Evolutionary conservation across 1,284 basidiomycete genomes (phyloP), one percentile per base, ranked within the genome.

Genomic region (Serendipita sp.): DNA sequence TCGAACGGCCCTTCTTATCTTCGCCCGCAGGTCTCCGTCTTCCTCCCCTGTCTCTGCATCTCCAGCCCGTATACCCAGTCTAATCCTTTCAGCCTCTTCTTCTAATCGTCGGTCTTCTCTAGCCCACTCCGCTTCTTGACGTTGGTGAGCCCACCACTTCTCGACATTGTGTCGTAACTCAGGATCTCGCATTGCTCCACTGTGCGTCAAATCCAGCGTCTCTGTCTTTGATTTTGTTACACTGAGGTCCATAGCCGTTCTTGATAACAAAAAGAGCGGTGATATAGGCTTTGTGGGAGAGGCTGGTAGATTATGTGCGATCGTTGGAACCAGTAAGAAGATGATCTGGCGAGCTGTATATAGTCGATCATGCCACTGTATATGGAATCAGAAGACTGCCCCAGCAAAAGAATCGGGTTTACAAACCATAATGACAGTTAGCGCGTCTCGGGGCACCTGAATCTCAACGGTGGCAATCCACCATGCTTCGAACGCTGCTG

Each of bases 291-390:
- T 58, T 13, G 26, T 8, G 10, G 22, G 13, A 6, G 65, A 35
- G 29, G 47, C 43, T 1, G 76, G 79, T 6, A 81, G 68, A 61
- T 76, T 66, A 69, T 78, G 77, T n/a, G 83, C 67, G 60, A 78
- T 60, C 30, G 81, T 66, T 0, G 84, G 84, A 6, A 88, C 74
- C 41, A 77, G 15, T 64, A 86, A 74, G 72, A 88, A 84, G 64
- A 85, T 22, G 22, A 22, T 22, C 22, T 81, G 79, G 10, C 87
- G 84, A 22, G 74, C 65, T 62, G 76, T 69, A 70, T 78, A 78
- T 42, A 83, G 72, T 32, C 69, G 74, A 70, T 88, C 85, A 72
- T 87, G 83, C 80, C 82, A 84, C 87, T 88, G 67, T 53, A 10
- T 30, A 22, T 62, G 22, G 34, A n/a, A 10, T 35, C 26, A 60